Evolutionary conservation across 352 stramenopile species (phyloP).

Genomic region (Pythium brachiatum): DNA sequence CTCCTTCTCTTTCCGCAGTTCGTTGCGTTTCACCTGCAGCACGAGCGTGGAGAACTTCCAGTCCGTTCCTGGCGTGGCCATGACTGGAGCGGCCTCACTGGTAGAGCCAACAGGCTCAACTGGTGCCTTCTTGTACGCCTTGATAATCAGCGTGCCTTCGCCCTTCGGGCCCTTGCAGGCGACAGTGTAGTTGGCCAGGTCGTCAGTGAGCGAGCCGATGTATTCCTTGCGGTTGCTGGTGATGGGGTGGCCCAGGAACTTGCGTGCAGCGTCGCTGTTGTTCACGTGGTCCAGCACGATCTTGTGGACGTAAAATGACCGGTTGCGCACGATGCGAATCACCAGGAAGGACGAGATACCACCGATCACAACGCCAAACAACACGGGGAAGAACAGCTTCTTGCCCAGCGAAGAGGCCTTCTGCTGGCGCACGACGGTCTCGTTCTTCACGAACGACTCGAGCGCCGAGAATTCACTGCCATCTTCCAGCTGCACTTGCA

Average conservation of each 20-base stretch:
- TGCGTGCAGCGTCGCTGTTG: slow-evolving; percentile 57
- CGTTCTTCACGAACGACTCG: slow-evolving; percentile 53
- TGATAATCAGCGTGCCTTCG: slow-evolving; percentile 70
- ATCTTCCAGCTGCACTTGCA: slow-evolving; percentile 47
- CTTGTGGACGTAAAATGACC: slow-evolving; percentile 80
- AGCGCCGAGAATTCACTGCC: slow-evolving; percentile 57
- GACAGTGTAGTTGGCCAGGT: slow-evolving; percentile 70
- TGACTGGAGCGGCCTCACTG: slow-evolving; percentile 13
- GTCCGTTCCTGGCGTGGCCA: slow-evolving; percentile 60
- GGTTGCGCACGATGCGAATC: slow-evolving; percentile 74
- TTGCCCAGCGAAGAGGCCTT: slow-evolving; percentile 63
- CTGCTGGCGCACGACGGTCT: slow-evolving; percentile 50
- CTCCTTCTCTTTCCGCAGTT: slow-evolving; percentile 46
- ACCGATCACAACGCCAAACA: slow-evolving; percentile 60
- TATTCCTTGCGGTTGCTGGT: slow-evolving; percentile 73
- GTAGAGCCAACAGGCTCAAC: slow-evolving; percentile 22
- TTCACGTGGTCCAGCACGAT: slow-evolving; percentile 74
- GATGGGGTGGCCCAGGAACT: slow-evolving; percentile 63
- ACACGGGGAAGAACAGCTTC: slow-evolving; percentile 64
- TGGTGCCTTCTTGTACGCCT: slow-evolving; percentile 56
- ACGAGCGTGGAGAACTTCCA: slow-evolving; percentile 79
- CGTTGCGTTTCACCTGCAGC: slow-evolving; percentile 57
- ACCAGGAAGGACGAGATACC: slow-evolving; percentile 66
- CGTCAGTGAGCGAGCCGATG: slow-evolving; percentile 53
- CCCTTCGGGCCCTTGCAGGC: slow-evolving; percentile 60